Percentiles rank a stretch among this genome's conserved stretches.
Evolutionary conservation across 2,329 filamentous ascomycete species (phyloP).

Genomic region (Microdochium paspali): DNA sequence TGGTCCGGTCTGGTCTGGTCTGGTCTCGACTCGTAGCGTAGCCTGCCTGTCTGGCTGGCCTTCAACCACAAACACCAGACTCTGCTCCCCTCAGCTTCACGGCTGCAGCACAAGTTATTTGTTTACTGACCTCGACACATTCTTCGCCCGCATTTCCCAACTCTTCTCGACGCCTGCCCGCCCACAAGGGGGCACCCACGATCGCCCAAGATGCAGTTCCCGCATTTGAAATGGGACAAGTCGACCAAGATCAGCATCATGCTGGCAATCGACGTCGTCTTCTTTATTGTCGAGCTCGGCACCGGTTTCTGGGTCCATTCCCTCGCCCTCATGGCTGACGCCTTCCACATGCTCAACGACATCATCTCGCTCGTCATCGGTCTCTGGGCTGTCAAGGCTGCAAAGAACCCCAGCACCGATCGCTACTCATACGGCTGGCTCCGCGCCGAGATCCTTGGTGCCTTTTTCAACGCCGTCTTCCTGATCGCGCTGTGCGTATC

Average conservation of each 20-base stretch:
- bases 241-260: slow-evolving; percentile 86
- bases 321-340: slow-evolving; percentile 87
- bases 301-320: slow-evolving; percentile 83
- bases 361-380: slow-evolving; percentile 90
- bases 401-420: slow-evolving; percentile 75
- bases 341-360: slow-evolving; percentile 99
- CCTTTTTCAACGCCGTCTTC: slow-evolving; percentile 95
- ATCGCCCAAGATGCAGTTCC: not conserved
- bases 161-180: not conserved
- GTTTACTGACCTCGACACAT: not conserved
- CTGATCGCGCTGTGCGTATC: slow-evolving; percentile 92
- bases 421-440: slow-evolving; percentile 97
- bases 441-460: slow-evolving; percentile 91
- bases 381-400: slow-evolving; percentile 88
- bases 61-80: no score
- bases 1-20: no score
- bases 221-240: slow-evolving; percentile 58
- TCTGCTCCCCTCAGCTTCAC: no score
- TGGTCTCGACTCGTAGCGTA: no score
- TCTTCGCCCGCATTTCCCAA: not conserved
- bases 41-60: no score
- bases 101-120: no score
- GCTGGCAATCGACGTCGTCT: slow-evolving; percentile 78
- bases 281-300: slow-evolving; percentile 84
- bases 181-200: no score